phyloP scores from a whole-genome alignment of 1,284 basidiomycete genomes.

The Ceratobasidium theobromae region DNA sequence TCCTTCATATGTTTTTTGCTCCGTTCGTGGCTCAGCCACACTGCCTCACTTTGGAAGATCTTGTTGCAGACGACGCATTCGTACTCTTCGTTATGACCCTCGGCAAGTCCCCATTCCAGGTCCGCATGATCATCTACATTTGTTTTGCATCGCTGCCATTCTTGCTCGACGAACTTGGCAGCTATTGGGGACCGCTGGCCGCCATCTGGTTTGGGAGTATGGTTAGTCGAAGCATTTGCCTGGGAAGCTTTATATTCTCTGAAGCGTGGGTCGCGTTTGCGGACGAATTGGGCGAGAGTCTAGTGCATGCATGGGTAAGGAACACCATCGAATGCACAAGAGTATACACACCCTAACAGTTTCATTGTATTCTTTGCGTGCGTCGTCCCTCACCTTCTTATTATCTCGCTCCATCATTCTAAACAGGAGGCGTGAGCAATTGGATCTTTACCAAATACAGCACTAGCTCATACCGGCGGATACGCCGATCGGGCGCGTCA shows the following conservation, averaged over 20 bases:
- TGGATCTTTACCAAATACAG: background rate
- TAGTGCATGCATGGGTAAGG: constrained; percentile 49
- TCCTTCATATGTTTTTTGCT: constrained; percentile 95
- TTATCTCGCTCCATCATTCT: constrained; percentile 97
- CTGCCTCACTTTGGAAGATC: constrained; percentile 86
- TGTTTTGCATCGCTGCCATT: constrained; percentile 71
- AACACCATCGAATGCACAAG: background rate
- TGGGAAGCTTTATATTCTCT: constrained; percentile 68
- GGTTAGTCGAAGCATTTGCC: constrained; percentile 38
- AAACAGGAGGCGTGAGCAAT: constrained; percentile 1
- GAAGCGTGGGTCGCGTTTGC: constrained; percentile 93
- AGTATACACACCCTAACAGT: constrained; percentile 73
- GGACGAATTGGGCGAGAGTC: constrained; percentile 78
- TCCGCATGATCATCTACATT: constrained; percentile 50
- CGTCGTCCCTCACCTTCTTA: constrained; percentile 85
- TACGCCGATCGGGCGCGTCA: constrained; percentile 84
- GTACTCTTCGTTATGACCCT: constrained; percentile 76
- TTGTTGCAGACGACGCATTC: constrained; percentile 97
- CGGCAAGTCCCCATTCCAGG: constrained; percentile 58
- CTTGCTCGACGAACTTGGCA: constrained; percentile 69
- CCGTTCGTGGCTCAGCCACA: constrained; percentile 95
- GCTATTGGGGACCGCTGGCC: constrained; percentile 31
- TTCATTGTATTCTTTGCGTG: constrained; percentile 91
- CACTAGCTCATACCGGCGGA: constrained; percentile 60
- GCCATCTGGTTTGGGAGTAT: constrained; percentile 38